Base-by-base conservation (phyloP, 2,329 filamentous ascomycete genomes). In the Zymoseptoria crescenta region DNA sequence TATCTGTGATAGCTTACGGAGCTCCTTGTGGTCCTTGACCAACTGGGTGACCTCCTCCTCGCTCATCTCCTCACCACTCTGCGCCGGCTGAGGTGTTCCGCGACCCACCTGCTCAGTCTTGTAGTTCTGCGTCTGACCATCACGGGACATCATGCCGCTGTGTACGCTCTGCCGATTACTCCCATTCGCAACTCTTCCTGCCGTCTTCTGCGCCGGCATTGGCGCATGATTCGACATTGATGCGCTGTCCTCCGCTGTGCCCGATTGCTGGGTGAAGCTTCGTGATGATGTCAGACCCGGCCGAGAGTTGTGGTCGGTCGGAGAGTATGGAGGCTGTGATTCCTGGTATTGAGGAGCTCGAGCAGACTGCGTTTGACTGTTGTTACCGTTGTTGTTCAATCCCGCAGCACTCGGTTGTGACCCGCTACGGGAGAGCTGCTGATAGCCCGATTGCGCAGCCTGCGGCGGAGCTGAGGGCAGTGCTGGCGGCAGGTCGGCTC, bases 21-120 rank as follows among this genome's bases (percentile, higher is more conserved):
- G 67, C 59, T 79, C 75, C 54, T 79, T 79, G 63, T 80, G 76
- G 30, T 81, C 78, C 60, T 79, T 80, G 56, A 77, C 65, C 64
- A 81, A 66, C 63, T 78, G 74, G 29, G 70, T 70, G 48, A 79
- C 67, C 19, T 80, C 78, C 16, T 80, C 78, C 9, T 79, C 76
- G 4, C 74, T 73, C 75, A 79, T 75, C 20, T 79, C 76, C 52
- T 73, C 72, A 19, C 70, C 66, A 13, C 62, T 28, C 54, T 75
- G 73, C 45, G 64, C 54, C 48, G 77, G 77, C 57, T 78, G 77
- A n/a, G 78, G 78, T 45, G 77, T 80, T 8, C 62, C 67, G 30
- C 68, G 59, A 21, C 68, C 67, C 49, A 65, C 64, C 41, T 69
- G 68, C 29, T 58, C 62, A 24, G 20, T 67, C 24, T 75, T 72